Evolutionary conservation across 805 yeast species (phyloP).

Genomic region (Wickerhamomyces bovis): DNA sequence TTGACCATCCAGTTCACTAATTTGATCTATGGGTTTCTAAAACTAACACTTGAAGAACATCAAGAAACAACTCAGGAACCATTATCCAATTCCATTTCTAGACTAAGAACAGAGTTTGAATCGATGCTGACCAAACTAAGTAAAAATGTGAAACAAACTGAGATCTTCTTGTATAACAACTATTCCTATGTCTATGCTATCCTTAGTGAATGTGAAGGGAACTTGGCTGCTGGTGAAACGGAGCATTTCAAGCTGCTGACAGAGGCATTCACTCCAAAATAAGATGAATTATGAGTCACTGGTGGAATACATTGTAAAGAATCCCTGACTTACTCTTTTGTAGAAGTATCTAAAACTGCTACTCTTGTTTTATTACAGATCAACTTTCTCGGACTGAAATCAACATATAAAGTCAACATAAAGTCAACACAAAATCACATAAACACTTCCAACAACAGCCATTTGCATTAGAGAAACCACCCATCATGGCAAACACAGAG

Average conservation of each 20-base stretch:
- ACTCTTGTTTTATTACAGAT: too few relatives aligned
- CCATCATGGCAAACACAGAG: neutral
- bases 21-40: conserved; percentile 63
- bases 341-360: too few relatives aligned
- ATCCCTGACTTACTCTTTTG: too few relatives aligned
- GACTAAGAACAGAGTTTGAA: conserved; percentile 79
- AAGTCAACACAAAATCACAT: too few relatives aligned
- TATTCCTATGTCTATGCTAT: conserved; percentile 26
- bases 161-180: conserved; percentile 62
- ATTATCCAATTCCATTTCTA: conserved; percentile 55
- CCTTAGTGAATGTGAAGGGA: conserved; percentile 28
- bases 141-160: conserved; percentile 50
- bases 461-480: too few relatives aligned
- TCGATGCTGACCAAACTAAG: conserved; percentile 63
- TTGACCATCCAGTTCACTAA: conserved; percentile 78
- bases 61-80: conserved; percentile 51
- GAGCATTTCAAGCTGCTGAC: conserved; percentile 38
- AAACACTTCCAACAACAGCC: too few relatives aligned
- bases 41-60: conserved; percentile 35
- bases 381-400: too few relatives aligned
- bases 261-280: conserved; percentile 31
- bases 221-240: neutral
- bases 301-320: too few relatives aligned
- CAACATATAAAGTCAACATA: too few relatives aligned
- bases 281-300: too few relatives aligned